Evolutionary conservation across 176 grass and related monocot species (phyloP), one percentile per base, ranked within the genome.

Genomic region (Pontederia crassipes): DNA sequence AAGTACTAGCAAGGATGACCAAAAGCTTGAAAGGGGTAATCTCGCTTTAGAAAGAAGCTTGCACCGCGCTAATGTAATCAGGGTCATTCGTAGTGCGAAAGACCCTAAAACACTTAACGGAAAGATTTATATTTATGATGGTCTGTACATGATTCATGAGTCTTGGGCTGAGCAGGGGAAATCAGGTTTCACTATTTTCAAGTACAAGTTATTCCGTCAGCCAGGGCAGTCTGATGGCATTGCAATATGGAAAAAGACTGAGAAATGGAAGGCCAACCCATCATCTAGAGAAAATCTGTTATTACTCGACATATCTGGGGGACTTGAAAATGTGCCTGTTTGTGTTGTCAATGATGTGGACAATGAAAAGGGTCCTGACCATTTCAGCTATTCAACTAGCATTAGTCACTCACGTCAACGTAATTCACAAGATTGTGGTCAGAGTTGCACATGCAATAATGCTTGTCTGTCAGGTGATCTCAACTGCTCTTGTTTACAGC

Each of bases 71-170:
- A 95, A 95, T 78, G 57, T 49, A 45, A 82, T 95, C 57, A 89
- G 89, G 71, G 89, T 95, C 18, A 65, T 95, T 63, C 85, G 89
- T 54, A 95, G 85, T 9, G 85, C 77, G 29, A 89, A 52, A 75
- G 85, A 95, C 80, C 69, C 78, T 55, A 80, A 52, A 46, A 73
- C 73, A 72, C 62, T 73, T 24, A 83, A 63, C 15, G 85, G 89
- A 52, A 95, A 95, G 74, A 85, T 95, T 77, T 95, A 95, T 66
- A 68, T 95, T 55, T 95, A 95, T 66, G 89, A 95, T 16, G 89
- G 85, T 17, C 75, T 95, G 46, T 95, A 95, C 65, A 89, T 83
- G 76, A 89, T 95, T 28, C 78, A 67, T 54, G 78, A 85, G 48
- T 74, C 89, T 49, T 95, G 89, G 89, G 48, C 77, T 47, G 89